These are phyloP conservation scores for Psilocybe azurescens DNA, from an alignment of 768 basidiomycete species.

Conservation along the genomic window DNA sequence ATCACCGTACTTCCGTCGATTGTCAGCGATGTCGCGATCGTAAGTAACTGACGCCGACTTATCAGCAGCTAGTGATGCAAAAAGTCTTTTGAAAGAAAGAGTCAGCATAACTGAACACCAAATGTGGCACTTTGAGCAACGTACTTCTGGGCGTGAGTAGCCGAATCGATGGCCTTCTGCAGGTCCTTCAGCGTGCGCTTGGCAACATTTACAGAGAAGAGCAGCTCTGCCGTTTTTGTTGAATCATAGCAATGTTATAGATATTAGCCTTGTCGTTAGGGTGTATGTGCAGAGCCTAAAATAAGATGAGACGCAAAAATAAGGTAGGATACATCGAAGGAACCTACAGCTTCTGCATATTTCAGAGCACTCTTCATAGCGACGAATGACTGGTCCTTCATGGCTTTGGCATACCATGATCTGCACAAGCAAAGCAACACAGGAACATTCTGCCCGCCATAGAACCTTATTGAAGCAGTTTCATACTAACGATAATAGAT, in stretches of 20 bases:
- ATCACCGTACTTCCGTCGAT: slow-evolving; percentile 89
- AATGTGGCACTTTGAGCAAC: slow-evolving; percentile 19
- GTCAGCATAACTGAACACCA: background rate
- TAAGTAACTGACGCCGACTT: slow-evolving; percentile 76
- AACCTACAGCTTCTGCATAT: slow-evolving; percentile 77
- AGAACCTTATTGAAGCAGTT: slow-evolving; percentile 83
- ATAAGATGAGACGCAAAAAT: background rate
- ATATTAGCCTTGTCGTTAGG: slow-evolving; percentile 89
- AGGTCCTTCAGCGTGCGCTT: slow-evolving; percentile 87
- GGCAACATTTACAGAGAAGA: slow-evolving; percentile 72
- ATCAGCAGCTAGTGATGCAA: slow-evolving; percentile 82
- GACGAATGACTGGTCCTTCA: slow-evolving; percentile 81
- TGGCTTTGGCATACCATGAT: slow-evolving; percentile 94
- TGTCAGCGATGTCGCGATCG: slow-evolving; percentile 84
- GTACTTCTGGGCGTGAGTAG: slow-evolving; percentile 86
- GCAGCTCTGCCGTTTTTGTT: slow-evolving; percentile 94
- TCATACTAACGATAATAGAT: slow-evolving; percentile 68
- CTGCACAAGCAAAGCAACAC: slow-evolving; percentile 87
- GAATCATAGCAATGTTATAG: slow-evolving; percentile 98
- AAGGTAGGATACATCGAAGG: background rate
- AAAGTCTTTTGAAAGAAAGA: slow-evolving; percentile 59
- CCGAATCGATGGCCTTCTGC: slow-evolving; percentile 77
- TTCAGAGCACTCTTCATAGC: slow-evolving; percentile 86
- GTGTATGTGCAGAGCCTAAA: slow-evolving; percentile 81
- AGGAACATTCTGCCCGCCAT: slow-evolving; percentile 73